A percentile compares a stretch with the other conserved stretches of the same genome.
phyloP scores from a whole-genome alignment of 805 yeast species.

The Nakazawaea populi region DNA sequence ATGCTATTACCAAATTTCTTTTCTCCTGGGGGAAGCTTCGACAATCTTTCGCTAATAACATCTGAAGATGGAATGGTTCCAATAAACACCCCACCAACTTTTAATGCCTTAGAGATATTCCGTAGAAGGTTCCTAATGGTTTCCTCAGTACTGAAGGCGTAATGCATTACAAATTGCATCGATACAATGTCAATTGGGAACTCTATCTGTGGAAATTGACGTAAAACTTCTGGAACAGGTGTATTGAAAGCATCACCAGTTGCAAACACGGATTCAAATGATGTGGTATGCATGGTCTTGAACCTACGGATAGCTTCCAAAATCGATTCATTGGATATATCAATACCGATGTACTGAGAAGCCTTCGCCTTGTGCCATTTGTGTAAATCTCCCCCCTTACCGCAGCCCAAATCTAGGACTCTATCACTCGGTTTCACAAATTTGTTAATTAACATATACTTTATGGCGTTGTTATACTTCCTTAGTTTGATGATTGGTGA shows the following conservation, averaged over 20 bases:
- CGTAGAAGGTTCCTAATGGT: conserved; percentile 67
- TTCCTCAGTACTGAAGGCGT: conserved; percentile 84
- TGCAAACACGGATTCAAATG: conserved; percentile 77
- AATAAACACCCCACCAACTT: conserved; percentile 79
- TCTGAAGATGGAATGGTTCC: conserved; percentile 96
- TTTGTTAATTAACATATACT: conserved; percentile 76
- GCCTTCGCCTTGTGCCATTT: conserved; percentile 78
- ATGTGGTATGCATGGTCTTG: conserved; percentile 41
- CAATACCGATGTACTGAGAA: conserved; percentile 81
- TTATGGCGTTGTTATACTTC: conserved; percentile 87
- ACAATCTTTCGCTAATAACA: conserved; percentile 63
- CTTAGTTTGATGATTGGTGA: conserved; percentile 85
- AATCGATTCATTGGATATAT: conserved; percentile 84
- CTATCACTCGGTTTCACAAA: conserved; percentile 48
- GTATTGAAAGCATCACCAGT: conserved; percentile 89
- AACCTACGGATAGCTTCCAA: conserved; percentile 79
- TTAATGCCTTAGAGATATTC: conserved; percentile 71
- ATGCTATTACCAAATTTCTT: conserved; percentile 80
- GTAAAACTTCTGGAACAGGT: conserved; percentile 60
- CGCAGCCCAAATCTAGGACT: conserved; percentile 88
- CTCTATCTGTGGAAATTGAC: conserved; percentile 59
- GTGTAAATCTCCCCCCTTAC: conserved; percentile 95
- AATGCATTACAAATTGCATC: conserved; percentile 89
- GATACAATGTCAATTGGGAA: conserved; percentile 87
- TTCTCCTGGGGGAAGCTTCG: conserved; percentile 43